Percentiles rank a stretch among this genome's conserved stretches.
Conservation (phyloP, 345 rosid genomes). For the Noccaea caerulescens region DNA sequence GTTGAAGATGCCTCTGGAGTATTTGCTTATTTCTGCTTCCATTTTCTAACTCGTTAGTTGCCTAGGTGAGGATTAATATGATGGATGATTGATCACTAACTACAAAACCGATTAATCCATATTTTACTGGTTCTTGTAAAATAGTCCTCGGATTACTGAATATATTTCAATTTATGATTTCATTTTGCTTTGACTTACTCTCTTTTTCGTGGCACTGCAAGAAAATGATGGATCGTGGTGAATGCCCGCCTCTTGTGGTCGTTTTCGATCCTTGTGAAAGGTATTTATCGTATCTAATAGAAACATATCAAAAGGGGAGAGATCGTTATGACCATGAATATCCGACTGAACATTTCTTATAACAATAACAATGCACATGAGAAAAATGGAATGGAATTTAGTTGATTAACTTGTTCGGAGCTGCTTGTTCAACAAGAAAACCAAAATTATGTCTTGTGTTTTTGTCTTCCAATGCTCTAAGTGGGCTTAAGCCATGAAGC, state of each 20-base stretch:
- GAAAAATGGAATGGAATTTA: no score
- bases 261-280: conserved; percentile 63
- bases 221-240: conserved; percentile 76
- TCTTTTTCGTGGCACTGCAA: conserved; percentile 57
- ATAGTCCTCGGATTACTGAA: no score
- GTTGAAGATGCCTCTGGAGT: no score
- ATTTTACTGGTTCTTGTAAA: background rate
- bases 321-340: conserved; percentile 83
- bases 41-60: no score
- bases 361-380: conserved; percentile 12
- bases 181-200: no score
- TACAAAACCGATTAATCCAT: background rate
- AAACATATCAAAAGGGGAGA: conserved; percentile 78
- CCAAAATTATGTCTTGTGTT: background rate
- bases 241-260: conserved; percentile 88
- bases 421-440: conserved; percentile 12
- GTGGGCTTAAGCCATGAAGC: conserved; percentile 20
- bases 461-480: background rate
- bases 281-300: conserved; percentile 76
- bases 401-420: no score
- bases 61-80: no score
- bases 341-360: conserved; percentile 94
- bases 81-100: background rate
- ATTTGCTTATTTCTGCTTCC: no score
- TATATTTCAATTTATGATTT: no score